Evolutionary conservation across 2,329 filamentous ascomycete genomes (phyloP), one percentile per base, ranked within the genome.

Genomic region (Microsporum ferrugineum): DNA sequence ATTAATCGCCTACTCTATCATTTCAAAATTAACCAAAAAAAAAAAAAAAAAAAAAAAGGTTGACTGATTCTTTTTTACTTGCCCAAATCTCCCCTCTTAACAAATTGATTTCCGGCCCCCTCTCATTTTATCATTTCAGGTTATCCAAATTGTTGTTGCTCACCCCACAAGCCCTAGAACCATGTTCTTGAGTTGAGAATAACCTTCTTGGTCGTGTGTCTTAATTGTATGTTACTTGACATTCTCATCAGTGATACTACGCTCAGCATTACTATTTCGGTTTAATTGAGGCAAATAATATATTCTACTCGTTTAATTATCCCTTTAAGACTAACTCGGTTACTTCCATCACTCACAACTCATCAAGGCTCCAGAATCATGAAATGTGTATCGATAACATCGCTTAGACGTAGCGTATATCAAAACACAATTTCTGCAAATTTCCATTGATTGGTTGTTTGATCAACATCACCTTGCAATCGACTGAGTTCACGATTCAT

Each of bases 401-500:
- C 34, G 34, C 34, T 47, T 47, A 47, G 6, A 10, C 23, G 2
- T 49, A 45, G 27, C 12, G 5, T 27, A 23, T 27, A 29, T 51
- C 64, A 70, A 62, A 70, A 70, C 10, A 60, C 66, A 53, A 68
- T 17, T 23, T 64, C 63, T 12, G 71, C 68, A 68, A 78, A 77
- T 7, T 60, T 33, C 56, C 56, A 41, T 17, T n/a, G 14, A 38
- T 31, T 14, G 29, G 12, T 10, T 6, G 12, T 27, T 53, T n/a
- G 45, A 10, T 14, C 49, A n/a, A 6, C 12, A n/a, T 34, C 14
- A 6, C 33, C 31, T 38, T 12, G 7, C 17, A 57, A 29, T 7
- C 7, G 55, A 10, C 10, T 17, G 3, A 57, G n/a, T 57, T 57
- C 55, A 14, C 14, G 23, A 8, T 14, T 61, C 34, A 5, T 57